These are phyloP conservation scores for Barbatosphaeria neglecta DNA, from an alignment of 495 filamentous ascomycete genomes.

Conservation along the genomic window DNA sequence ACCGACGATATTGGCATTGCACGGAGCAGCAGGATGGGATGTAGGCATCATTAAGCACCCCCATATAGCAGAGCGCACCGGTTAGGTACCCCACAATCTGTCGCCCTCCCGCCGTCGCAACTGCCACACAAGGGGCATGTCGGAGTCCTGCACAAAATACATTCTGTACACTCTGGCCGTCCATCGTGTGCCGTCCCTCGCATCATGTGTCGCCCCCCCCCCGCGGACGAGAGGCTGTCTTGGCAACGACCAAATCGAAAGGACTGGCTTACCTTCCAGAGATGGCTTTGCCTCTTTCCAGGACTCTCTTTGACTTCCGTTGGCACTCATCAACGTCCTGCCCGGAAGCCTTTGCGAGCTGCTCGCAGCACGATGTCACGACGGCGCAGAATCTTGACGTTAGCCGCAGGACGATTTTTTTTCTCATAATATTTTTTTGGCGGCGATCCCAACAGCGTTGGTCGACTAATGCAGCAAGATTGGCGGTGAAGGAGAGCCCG, in stretches of 20 bases:
- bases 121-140: neutral
- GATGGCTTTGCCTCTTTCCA: too few relatives aligned
- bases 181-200: neutral
- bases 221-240: neutral
- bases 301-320: too few relatives aligned
- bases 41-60: neutral
- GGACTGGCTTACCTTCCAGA: too few relatives aligned
- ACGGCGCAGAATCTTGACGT: neutral
- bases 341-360: neutral
- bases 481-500: neutral
- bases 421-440: too few relatives aligned
- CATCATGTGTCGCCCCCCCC: neutral
- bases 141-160: neutral
- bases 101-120: neutral
- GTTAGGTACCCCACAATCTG: neutral
- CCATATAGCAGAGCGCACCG: neutral
- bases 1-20: too few relatives aligned
- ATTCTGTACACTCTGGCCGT: neutral
- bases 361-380: neutral
- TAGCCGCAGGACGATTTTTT: too few relatives aligned
- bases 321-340: too few relatives aligned
- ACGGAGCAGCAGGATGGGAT: too few relatives aligned
- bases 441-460: neutral
- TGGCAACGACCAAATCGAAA: neutral
- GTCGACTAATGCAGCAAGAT: neutral